Percentiles rank a stretch among this genome's conserved stretches.
Evolutionary conservation across 2,329 filamentous ascomycete genomes (phyloP).

Genomic region (Aspergillus neoniger): DNA sequence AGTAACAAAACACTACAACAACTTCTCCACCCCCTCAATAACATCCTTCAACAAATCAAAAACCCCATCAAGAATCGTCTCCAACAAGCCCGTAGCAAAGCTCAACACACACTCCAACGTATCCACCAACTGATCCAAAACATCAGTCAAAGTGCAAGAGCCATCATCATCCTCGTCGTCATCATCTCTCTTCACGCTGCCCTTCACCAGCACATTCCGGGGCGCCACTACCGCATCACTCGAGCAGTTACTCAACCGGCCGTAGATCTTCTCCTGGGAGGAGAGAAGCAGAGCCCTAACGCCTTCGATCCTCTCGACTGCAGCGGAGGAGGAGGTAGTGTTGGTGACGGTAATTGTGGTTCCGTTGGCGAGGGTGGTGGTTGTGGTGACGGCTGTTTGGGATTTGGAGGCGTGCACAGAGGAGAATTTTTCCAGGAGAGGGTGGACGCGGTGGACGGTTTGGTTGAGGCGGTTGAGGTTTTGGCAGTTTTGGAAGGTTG

Average conservation of each 20-base stretch:
- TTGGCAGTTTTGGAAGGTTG: constrained; percentile 9
- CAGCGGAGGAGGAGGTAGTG: background rate
- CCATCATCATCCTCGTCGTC: background rate
- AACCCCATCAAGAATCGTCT: background rate
- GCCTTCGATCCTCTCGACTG: background rate
- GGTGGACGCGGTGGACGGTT: constrained; percentile 9
- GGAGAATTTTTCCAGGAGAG: constrained; percentile 9
- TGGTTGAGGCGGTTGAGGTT: constrained; percentile 9
- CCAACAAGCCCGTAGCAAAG: background rate
- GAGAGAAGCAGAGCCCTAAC: background rate
- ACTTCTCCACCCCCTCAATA: background rate
- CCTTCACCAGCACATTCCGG: background rate
- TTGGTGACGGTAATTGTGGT: background rate
- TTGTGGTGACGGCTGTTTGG: background rate
- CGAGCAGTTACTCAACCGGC: background rate
- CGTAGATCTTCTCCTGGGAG: background rate
- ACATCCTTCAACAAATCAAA: background rate
- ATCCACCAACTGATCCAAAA: background rate
- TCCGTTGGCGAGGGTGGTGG: background rate
- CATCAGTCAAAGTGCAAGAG: background rate
- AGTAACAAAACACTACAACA: background rate
- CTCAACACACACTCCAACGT: background rate
- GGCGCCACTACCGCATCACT: background rate
- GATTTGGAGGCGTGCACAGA: background rate
- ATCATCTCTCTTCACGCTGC: background rate